Evolutionary conservation across 768 basidiomycete species (phyloP), one percentile per base, ranked within the genome.

Genomic region (Trametes maxima): DNA sequence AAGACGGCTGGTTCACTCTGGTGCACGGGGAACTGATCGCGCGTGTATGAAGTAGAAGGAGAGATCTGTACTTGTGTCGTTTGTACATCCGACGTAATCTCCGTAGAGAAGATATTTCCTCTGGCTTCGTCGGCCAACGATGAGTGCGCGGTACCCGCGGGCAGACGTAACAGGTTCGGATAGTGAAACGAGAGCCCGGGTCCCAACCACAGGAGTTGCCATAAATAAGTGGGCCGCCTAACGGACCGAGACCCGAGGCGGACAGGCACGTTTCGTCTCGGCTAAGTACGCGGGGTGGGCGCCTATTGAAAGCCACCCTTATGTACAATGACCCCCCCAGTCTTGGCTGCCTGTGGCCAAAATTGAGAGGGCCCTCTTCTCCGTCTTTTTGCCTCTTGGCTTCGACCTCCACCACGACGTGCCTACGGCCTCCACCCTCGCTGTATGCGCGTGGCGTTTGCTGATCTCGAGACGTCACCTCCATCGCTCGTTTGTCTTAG

Each of bases 1-100:
- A 67, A 49, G 66, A 67, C 24, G 66, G 60, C 1, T 67, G 66
- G 66, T 64, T 56, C 36, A 55, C 60, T 8, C 25, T 62, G 37
- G 39, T 67, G 5, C 57, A 62, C 46, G 66, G 66, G 5, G 66
- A 67, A 56, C 39, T 65, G 43, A 50, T 65, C 19, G 55, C 59
- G 25, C 43, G 50, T 16, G 56, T 54, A 0, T 60, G 53, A 57
- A 14, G 14, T 5, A 11, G 6, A n/a, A 17, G 6, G 17, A 8
- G n/a, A 40, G 12, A 3, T 40, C 17, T 40, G 39, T 33, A 33
- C 39, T 13, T 40, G 39, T 40, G 12, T n/a, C 39, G 39, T n/a
- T 40, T 11, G 39, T 40, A 13, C 39, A 44, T 14, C 16, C n/a
- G 43, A 44, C 7, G 21, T 44, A 44, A 44, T 33, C 28, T 33